Conservation (phyloP, 352 stramenopile genomes). For the Phytophthora tentaculata region DNA sequence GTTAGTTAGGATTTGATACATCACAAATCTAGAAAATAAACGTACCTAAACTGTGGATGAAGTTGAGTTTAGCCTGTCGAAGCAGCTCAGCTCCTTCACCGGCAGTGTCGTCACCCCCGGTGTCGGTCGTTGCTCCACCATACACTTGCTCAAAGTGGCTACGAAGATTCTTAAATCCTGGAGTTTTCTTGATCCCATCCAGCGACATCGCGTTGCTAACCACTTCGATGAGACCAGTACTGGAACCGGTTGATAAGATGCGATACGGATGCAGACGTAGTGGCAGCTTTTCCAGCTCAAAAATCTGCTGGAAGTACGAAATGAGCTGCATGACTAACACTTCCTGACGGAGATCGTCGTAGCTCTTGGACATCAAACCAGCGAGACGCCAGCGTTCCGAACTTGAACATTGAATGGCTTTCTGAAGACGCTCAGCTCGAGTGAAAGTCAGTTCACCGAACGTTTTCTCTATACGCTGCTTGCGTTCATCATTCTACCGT, state of each 20-base stretch:
- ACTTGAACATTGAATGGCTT: conserved; percentile 12
- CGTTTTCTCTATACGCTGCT: conserved; percentile 59
- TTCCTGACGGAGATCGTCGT: conserved; percentile 98
- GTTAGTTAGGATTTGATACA: neutral
- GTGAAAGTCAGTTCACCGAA: conserved; percentile 77
- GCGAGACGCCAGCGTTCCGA: conserved; percentile 52
- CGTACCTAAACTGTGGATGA: conserved; percentile 86
- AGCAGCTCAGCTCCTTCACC: conserved; percentile 46
- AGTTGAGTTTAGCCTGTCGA: conserved; percentile 77
- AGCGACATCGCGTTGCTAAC: conserved; percentile 97
- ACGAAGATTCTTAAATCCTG: conserved; percentile 86
- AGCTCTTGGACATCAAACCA: conserved; percentile 96
- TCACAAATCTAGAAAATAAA: conserved; percentile 22
- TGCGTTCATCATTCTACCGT: conserved; percentile 43
- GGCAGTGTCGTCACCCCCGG: conserved; percentile 46
- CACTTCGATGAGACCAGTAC: conserved; percentile 96
- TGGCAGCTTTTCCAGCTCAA: conserved; percentile 88
- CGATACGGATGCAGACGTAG: conserved; percentile 95
- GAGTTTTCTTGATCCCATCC: conserved; percentile 95
- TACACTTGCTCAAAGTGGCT: conserved; percentile 95
- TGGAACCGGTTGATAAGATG: conserved; percentile 95
- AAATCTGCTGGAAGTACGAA: conserved; percentile 94
- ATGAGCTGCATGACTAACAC: conserved; percentile 98
- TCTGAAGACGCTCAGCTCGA: conserved; percentile 50
- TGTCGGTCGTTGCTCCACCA: conserved; percentile 51